These are phyloP conservation scores for Durusdinium trenchii DNA, from an alignment of 73 alveolate species.

Conservation along the genomic window DNA sequence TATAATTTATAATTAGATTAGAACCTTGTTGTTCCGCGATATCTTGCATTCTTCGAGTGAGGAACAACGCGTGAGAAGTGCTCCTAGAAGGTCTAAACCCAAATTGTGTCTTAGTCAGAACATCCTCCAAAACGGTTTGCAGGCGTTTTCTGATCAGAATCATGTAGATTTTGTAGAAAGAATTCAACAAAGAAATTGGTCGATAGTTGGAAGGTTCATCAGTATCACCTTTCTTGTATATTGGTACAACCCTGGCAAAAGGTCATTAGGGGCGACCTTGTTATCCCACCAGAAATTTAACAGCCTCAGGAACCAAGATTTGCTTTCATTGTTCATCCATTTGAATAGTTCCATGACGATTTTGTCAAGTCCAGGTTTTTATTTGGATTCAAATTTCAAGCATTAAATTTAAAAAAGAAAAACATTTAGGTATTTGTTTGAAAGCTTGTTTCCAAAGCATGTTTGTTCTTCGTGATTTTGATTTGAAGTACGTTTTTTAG, in stretches of 20 bases:
- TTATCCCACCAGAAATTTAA: background rate
- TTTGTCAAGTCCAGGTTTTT: no score
- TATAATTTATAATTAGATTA: no score
- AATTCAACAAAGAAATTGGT: background rate
- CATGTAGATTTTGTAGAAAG: background rate
- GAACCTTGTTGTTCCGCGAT: no score
- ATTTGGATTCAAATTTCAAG: no score
- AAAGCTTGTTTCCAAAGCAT: no score
- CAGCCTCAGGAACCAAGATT: background rate
- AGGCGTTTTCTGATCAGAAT: background rate
- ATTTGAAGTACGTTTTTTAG: no score
- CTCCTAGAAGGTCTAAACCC: background rate
- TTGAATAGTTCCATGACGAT: slow-evolving; percentile 2
- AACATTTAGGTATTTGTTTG: no score
- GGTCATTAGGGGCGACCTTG: background rate
- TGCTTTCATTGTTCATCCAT: background rate
- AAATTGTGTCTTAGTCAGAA: background rate
- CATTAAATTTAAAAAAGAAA: no score
- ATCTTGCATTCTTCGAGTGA: no score
- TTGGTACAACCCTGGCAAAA: background rate
- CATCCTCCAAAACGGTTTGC: background rate
- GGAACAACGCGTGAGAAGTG: background rate
- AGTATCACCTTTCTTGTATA: background rate
- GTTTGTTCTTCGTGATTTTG: no score
- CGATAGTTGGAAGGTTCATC: background rate